Conservation (phyloP, 2,329 filamentous ascomycete species). For the Paracoccidioides brasiliensis region DNA sequence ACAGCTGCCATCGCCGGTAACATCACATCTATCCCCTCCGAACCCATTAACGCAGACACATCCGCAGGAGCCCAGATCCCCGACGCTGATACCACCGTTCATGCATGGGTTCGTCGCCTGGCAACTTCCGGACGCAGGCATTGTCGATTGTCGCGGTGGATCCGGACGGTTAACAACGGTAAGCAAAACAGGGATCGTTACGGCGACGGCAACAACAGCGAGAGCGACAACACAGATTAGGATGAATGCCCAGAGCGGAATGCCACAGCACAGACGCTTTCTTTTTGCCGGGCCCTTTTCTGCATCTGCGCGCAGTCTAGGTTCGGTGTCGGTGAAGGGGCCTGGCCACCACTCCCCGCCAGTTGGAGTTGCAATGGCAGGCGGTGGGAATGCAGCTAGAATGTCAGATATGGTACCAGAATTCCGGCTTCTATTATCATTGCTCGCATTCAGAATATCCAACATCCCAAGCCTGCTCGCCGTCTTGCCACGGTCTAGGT, state of each 20-base stretch:
- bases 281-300: constrained; percentile 14
- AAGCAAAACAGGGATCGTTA: constrained; percentile 63
- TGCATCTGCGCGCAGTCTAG: constrained; percentile 15
- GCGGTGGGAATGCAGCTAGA: constrained; percentile 51
- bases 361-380: constrained; percentile 38
- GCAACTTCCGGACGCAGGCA: constrained; percentile 19
- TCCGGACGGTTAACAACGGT: constrained; percentile 44
- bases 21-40: constrained; percentile 49
- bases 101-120: constrained; percentile 46
- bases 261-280: constrained; percentile 62
- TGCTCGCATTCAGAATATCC: constrained; percentile 30
- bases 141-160: constrained; percentile 19
- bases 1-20: constrained; percentile 40
- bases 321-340: constrained; percentile 24
- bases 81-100: constrained; percentile 68
- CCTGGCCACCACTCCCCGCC: constrained; percentile 26
- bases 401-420: constrained; percentile 50
- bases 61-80: constrained; percentile 56
- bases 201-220: constrained; percentile 62
- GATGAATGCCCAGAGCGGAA: constrained; percentile 68
- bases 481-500: constrained; percentile 70
- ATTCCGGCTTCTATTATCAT: constrained; percentile 23
- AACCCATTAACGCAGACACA: constrained; percentile 88
- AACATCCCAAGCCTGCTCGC: constrained; percentile 45
- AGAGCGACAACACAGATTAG: constrained; percentile 52